phyloP scores from a whole-genome alignment of 495 filamentous ascomycete genomes.

The Bathelium albidoporum region DNA sequence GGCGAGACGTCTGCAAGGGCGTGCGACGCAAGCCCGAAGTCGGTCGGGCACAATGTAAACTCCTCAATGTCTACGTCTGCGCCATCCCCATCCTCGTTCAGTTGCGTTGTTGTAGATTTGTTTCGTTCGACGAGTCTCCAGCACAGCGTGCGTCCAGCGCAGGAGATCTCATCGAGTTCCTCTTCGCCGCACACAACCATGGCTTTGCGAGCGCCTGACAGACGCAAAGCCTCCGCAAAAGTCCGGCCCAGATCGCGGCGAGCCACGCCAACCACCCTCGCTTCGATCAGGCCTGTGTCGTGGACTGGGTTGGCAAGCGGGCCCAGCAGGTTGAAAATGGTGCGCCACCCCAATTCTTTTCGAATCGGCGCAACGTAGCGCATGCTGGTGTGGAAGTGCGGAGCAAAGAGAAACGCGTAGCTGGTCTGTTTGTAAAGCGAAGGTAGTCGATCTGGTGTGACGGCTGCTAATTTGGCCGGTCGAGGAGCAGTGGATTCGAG shows the following conservation, averaged over 20 bases:
- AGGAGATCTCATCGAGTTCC: slow-evolving; percentile 90
- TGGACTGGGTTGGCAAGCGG: slow-evolving; percentile 85
- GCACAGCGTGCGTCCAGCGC: slow-evolving; percentile 75
- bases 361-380: slow-evolving; percentile 72
- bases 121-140: slow-evolving; percentile 61
- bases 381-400: slow-evolving; percentile 93
- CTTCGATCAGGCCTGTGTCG: slow-evolving; percentile 56
- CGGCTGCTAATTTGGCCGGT: slow-evolving; percentile 59
- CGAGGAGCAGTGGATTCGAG: slow-evolving; percentile 56
- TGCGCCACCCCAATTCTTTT: slow-evolving; percentile 74
- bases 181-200: slow-evolving; percentile 90
- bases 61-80: slow-evolving; percentile 52
- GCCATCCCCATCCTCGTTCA: slow-evolving; percentile 23
- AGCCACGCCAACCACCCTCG: slow-evolving; percentile 85
- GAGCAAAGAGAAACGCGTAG: slow-evolving; percentile 94
- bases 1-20: slow-evolving; percentile 66
- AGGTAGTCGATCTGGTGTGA: slow-evolving; percentile 58
- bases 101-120: slow-evolving; percentile 22
- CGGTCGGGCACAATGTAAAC: slow-evolving; percentile 63
- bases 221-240: slow-evolving; percentile 72
- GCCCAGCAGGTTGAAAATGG: slow-evolving; percentile 93
- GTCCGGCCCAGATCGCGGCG: slow-evolving; percentile 70
- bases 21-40: slow-evolving; percentile 76
- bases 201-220: slow-evolving; percentile 70
- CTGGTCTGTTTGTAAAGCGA: slow-evolving; percentile 64